phyloP scores from a whole-genome alignment of 2,329 filamentous ascomycete genomes.

The Sporothrix inflata region DNA sequence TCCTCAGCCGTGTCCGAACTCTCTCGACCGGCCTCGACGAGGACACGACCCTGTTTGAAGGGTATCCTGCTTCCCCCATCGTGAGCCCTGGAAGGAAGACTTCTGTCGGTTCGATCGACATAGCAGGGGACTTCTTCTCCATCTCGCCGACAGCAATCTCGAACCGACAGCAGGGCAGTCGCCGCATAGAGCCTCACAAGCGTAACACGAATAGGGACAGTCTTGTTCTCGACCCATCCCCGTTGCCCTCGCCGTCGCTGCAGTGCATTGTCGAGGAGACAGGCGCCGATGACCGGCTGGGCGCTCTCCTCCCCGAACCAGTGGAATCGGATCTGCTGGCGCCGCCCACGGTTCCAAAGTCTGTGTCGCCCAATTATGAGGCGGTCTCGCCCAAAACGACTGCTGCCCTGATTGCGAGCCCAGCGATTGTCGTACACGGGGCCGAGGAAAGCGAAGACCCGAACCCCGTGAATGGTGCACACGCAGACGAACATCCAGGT shows the following conservation, averaged over 20 bases:
- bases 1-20: conserved; percentile 51
- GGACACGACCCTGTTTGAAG: conserved; percentile 45
- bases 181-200: background rate
- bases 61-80: conserved; percentile 44
- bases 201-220: conserved; percentile 33
- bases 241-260: conserved; percentile 46
- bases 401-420: background rate
- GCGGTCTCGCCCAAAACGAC: background rate
- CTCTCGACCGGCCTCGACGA: conserved; percentile 51
- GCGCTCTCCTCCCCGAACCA: background rate
- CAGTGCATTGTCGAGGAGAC: conserved; percentile 52
- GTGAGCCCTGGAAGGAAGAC: conserved; percentile 42
- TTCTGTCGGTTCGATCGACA: conserved; percentile 44
- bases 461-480: background rate
- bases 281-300: conserved; percentile 29
- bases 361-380: background rate
- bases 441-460: background rate
- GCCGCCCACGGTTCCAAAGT: background rate
- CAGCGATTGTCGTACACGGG: background rate
- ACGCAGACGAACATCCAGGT: background rate
- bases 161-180: background rate
- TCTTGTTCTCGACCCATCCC: conserved; percentile 37
- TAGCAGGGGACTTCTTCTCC: conserved; percentile 42
- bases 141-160: conserved; percentile 40
- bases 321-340: background rate